Evolutionary conservation across 495 filamentous ascomycete species (phyloP).

Genomic region (Acidomyces sp.): DNA sequence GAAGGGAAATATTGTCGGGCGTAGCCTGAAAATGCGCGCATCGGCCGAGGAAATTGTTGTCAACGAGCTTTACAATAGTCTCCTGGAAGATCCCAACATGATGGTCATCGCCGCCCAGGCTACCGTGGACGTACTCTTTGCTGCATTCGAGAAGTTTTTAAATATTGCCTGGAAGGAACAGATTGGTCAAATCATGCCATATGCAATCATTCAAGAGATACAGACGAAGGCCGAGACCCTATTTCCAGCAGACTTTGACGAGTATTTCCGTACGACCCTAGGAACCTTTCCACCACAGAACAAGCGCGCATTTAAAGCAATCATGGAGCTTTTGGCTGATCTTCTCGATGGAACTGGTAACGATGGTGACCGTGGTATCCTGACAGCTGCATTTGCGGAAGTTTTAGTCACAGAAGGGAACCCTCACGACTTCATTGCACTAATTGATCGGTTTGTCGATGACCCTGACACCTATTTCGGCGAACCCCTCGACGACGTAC

Average conservation of each 20-base stretch:
- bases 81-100: conserved; percentile 67
- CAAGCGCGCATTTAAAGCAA: conserved; percentile 68
- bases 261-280: conserved; percentile 65
- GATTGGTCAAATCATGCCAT: conserved; percentile 68
- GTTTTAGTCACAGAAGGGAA: conserved; percentile 64
- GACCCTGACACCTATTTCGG: conserved; percentile 83
- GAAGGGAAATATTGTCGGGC: conserved; percentile 74
- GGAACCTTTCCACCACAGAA: conserved; percentile 83
- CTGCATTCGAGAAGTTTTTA: conserved; percentile 89
- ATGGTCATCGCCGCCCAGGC: conserved; percentile 61
- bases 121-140: conserved; percentile 78
- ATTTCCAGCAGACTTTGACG: conserved; percentile 67
- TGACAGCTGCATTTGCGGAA: conserved; percentile 86
- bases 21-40: conserved; percentile 54
- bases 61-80: conserved; percentile 81
- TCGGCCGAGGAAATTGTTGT: conserved; percentile 63
- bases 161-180: conserved; percentile 76
- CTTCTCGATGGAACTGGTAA: conserved; percentile 87
- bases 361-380: conserved; percentile 78
- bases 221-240: conserved; percentile 62
- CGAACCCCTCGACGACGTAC: conserved; percentile 33
- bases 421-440: conserved; percentile 72
- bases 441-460: conserved; percentile 83
- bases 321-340: conserved; percentile 76
- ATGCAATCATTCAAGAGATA: conserved; percentile 49